Evolutionary conservation across 2,329 filamentous ascomycete species (phyloP).

Genomic region (Orbilia ellipsospora): DNA sequence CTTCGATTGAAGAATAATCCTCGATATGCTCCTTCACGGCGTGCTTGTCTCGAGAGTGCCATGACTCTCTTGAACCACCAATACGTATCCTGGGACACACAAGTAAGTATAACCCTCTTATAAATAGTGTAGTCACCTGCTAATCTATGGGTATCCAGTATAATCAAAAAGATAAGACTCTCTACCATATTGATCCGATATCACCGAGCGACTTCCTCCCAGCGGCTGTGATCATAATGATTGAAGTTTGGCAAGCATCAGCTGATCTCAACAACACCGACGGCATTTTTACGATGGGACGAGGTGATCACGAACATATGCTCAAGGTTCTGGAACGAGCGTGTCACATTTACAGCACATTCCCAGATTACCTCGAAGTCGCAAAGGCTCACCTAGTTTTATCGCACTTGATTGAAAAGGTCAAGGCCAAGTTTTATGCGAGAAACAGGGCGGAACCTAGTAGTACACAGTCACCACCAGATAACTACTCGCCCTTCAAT

Average conservation of each 20-base stretch:
- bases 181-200: constrained; percentile 63
- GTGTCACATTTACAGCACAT: constrained; percentile 44
- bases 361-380: constrained; percentile 78
- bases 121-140: constrained; percentile 70
- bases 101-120: constrained; percentile 74
- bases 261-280: constrained; percentile 61
- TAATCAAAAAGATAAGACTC: constrained; percentile 60
- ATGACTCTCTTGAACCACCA: constrained; percentile 82
- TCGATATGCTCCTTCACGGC: constrained; percentile 84
- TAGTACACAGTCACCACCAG: constrained; percentile 35
- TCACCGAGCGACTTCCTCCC: constrained; percentile 62
- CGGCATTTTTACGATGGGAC: constrained; percentile 69
- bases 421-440: constrained; percentile 64
- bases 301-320: constrained; percentile 77
- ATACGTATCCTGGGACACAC: constrained; percentile 78
- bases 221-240: constrained; percentile 58
- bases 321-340: constrained; percentile 74
- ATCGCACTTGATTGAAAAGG: constrained; percentile 84
- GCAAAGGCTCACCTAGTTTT: constrained; percentile 85
- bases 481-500: constrained; percentile 44
- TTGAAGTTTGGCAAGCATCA: constrained; percentile 61
- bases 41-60: constrained; percentile 85
- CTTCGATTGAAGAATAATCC: constrained; percentile 78
- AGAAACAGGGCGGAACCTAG: constrained; percentile 26
- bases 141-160: constrained; percentile 61